Percentiles rank a stretch among this genome's conserved stretches.
Evolutionary conservation across 176 grass and related monocot genomes (phyloP).

Genomic region (Urochloa ruziziensis): DNA sequence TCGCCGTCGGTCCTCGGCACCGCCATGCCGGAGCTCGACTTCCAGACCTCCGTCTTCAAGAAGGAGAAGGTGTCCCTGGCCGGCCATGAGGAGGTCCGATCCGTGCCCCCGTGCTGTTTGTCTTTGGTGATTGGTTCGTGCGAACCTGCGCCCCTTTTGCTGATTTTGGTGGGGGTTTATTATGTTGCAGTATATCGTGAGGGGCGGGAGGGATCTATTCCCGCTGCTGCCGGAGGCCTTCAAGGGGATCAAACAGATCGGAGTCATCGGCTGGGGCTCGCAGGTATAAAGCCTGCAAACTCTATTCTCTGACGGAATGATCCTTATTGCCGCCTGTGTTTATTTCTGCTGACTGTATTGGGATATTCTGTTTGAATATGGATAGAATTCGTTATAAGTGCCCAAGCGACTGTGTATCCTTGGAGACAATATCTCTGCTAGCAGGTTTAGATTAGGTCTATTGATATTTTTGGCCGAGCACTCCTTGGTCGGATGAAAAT

Average conservation of each 20-base stretch:
- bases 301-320: neutral
- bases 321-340: neutral
- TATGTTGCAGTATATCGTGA: conserved; percentile 63
- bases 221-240: conserved; percentile 66
- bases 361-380: neutral
- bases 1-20: conserved; percentile 39
- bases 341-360: neutral
- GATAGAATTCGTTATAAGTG: neutral
- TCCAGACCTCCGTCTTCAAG: conserved; percentile 68
- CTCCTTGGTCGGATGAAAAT: neutral
- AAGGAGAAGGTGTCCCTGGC: conserved; percentile 80
- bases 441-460: neutral
- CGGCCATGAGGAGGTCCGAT: conserved; percentile 62
- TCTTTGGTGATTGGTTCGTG: neutral
- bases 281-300: conserved; percentile 36
- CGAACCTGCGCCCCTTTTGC: neutral
- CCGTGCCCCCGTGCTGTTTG: neutral
- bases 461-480: neutral
- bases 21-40: conserved; percentile 56
- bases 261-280: conserved; percentile 78
- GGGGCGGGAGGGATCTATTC: conserved; percentile 76
- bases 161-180: neutral
- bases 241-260: conserved; percentile 79
- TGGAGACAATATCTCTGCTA: neutral
- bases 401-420: neutral